phyloP scores from a whole-genome alignment of 2,329 filamentous ascomycete genomes.

The Cladophialophora bantiana region DNA sequence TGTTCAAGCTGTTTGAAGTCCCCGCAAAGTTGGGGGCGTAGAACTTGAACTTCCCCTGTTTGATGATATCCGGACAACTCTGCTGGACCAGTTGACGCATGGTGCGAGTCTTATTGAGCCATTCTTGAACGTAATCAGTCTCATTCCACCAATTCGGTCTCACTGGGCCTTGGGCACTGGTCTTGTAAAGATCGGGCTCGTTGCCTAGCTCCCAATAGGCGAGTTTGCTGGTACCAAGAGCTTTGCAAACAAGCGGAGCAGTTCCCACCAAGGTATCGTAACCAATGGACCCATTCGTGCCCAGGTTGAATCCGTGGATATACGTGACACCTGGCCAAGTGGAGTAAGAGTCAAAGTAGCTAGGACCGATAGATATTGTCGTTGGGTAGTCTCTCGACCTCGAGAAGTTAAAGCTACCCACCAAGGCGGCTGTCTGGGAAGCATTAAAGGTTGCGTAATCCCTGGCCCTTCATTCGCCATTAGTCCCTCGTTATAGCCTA shows the following conservation, averaged over 20 bases:
- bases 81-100: conserved; percentile 57
- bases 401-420: conserved; percentile 60
- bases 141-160: conserved; percentile 63
- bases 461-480: conserved; percentile 36
- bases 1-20: conserved; percentile 59
- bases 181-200: conserved; percentile 67
- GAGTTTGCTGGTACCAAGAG: conserved; percentile 58
- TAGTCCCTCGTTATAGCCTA: too few species aligned
- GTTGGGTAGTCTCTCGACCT: conserved; percentile 67
- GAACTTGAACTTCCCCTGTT: conserved; percentile 56
- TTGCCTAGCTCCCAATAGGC: conserved; percentile 70
- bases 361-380: conserved; percentile 65
- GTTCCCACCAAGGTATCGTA: conserved; percentile 62
- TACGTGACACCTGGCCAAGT: conserved; percentile 65
- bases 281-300: conserved; percentile 60
- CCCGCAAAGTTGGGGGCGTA: conserved; percentile 67
- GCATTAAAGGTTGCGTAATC: conserved; percentile 68
- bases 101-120: conserved; percentile 61
- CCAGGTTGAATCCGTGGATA: conserved; percentile 68
- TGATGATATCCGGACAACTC: conserved; percentile 59
- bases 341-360: conserved; percentile 68
- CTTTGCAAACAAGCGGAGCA: conserved; percentile 64
- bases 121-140: conserved; percentile 63
- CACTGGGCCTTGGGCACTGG: conserved; percentile 59
- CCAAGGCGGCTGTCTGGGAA: conserved; percentile 57